A percentile compares a stretch with the other conserved stretches of the same genome.
phyloP scores from a whole-genome alignment of 2,329 filamentous ascomycete genomes.

The Cladobotryum protrusum region DNA sequence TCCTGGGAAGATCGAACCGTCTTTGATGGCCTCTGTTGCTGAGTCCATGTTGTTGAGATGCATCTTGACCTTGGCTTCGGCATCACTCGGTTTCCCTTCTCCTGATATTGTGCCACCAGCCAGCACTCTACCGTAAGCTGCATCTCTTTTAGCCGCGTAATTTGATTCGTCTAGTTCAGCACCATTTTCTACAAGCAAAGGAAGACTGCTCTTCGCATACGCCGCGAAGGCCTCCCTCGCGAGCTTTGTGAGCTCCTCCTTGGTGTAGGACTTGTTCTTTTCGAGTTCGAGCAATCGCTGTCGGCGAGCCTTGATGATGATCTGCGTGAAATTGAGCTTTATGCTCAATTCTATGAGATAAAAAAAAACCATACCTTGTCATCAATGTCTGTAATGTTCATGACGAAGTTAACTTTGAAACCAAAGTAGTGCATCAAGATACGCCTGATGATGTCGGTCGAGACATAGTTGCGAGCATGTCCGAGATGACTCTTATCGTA shows the following conservation, averaged over 20 bases:
- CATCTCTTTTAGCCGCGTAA: conserved; percentile 44
- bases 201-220: conserved; percentile 51
- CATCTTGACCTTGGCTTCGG: conserved; percentile 86
- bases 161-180: conserved; percentile 42
- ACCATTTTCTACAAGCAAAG: conserved; percentile 41
- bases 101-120: conserved; percentile 49
- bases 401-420: conserved; percentile 78
- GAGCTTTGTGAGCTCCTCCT: conserved; percentile 41
- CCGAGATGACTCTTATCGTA: conserved; percentile 78
- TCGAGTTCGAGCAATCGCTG: conserved; percentile 75
- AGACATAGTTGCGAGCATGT: conserved; percentile 86
- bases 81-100: conserved; percentile 61
- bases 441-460: conserved; percentile 79
- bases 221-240: conserved; percentile 47
- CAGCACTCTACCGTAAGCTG: conserved; percentile 48
- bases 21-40: conserved; percentile 43
- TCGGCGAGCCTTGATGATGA: conserved; percentile 61
- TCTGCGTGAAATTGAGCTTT: conserved; percentile 29
- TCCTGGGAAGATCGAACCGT: conserved; percentile 46
- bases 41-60: conserved; percentile 61
- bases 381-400: conserved; percentile 87
- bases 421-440: conserved; percentile 79
- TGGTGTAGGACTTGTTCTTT: conserved; percentile 58
- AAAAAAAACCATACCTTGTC: conserved; percentile 49
- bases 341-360: not conserved